A percentile compares a stretch with the other conserved stretches of the same genome.
These are phyloP conservation scores for Alternaria sp. DNA, from an alignment of 2,329 filamentous ascomycete species.

Conservation along the genomic window DNA sequence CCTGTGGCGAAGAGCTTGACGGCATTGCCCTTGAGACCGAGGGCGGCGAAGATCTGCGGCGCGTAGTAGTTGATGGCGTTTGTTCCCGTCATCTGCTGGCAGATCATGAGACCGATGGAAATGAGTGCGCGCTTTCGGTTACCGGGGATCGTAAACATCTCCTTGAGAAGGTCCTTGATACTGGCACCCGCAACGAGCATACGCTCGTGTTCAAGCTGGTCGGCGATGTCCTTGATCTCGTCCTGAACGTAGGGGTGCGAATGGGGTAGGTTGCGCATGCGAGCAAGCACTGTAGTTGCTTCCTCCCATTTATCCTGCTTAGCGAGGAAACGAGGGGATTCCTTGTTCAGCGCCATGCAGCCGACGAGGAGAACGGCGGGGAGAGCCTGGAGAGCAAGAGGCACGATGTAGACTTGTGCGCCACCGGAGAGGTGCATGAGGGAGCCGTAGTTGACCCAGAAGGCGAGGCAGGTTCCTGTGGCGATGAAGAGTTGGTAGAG, in stretches of 20 bases:
- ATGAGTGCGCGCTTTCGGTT: slow-evolving; percentile 69
- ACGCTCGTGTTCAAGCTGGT: slow-evolving; percentile 60
- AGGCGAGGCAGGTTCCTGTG: slow-evolving; percentile 55
- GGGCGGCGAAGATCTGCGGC: slow-evolving; percentile 70
- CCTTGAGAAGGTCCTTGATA: slow-evolving; percentile 49
- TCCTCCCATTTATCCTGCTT: slow-evolving; percentile 72
- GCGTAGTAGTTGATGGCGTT: slow-evolving; percentile 67
- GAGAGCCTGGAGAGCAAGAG: slow-evolving; percentile 68
- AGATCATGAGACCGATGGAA: slow-evolving; percentile 69
- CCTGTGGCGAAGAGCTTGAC: slow-evolving; percentile 74
- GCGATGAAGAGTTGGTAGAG: slow-evolving; percentile 47
- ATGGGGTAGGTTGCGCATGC: slow-evolving; percentile 60
- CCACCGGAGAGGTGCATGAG: slow-evolving; percentile 55
- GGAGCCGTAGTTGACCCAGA: slow-evolving; percentile 62
- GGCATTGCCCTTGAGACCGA: slow-evolving; percentile 65
- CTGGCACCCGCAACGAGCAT: slow-evolving; percentile 60
- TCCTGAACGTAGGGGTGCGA: slow-evolving; percentile 45
- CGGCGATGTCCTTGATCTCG: slow-evolving; percentile 47
- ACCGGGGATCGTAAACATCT: slow-evolving; percentile 54
- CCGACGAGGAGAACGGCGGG: slow-evolving; percentile 66
- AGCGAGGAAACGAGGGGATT: slow-evolving; percentile 72
- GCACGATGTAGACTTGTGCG: slow-evolving; percentile 64
- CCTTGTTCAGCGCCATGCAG: slow-evolving; percentile 68
- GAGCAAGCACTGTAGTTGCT: slow-evolving; percentile 62
- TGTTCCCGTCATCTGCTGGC: slow-evolving; percentile 73